Percentiles rank a stretch among this genome's conserved stretches.
phyloP scores from a whole-genome alignment of 441 rosid species.

The Cnidoscolus chayamansa region DNA sequence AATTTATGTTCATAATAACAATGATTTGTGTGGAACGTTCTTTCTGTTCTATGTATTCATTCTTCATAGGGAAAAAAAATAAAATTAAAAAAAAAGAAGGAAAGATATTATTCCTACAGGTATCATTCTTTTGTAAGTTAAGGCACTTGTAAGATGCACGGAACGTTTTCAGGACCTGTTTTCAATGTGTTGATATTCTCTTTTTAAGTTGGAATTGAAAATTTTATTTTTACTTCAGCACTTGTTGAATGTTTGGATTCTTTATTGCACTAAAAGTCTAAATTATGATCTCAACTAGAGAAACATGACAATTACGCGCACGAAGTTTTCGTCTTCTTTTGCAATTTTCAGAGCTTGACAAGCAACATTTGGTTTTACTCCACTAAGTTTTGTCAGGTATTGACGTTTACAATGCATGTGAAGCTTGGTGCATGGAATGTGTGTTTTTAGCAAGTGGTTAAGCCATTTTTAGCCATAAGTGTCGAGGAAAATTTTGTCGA shows the following conservation, averaged over 20 bases:
- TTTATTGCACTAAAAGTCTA: background rate
- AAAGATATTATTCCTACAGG: background rate
- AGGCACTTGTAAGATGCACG: conserved; percentile 7
- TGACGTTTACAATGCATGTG: conserved; percentile 1
- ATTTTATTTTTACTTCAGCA: background rate
- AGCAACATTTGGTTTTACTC: background rate
- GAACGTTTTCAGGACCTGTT: conserved; percentile 4
- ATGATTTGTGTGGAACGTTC: conserved; percentile 51
- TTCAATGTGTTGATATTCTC: background rate
- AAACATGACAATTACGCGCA: background rate
- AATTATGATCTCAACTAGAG: background rate
- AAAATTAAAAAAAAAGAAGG: conserved; percentile 6
- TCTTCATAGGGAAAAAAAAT: conserved; percentile 31
- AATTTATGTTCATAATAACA: conserved; percentile 47
- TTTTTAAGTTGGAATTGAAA: background rate
- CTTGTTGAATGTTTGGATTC: background rate
- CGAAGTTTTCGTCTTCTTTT: background rate
- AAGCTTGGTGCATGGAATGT: background rate
- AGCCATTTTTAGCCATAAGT: background rate
- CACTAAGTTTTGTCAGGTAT: background rate
- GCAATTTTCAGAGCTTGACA: background rate
- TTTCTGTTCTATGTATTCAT: conserved; percentile 42
- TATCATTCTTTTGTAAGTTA: conserved; percentile 3
- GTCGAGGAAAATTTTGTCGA: background rate
- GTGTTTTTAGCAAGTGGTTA: background rate